Evolutionary conservation across 2,329 filamentous ascomycete species (phyloP).

Genomic region (Nemania sp.): DNA sequence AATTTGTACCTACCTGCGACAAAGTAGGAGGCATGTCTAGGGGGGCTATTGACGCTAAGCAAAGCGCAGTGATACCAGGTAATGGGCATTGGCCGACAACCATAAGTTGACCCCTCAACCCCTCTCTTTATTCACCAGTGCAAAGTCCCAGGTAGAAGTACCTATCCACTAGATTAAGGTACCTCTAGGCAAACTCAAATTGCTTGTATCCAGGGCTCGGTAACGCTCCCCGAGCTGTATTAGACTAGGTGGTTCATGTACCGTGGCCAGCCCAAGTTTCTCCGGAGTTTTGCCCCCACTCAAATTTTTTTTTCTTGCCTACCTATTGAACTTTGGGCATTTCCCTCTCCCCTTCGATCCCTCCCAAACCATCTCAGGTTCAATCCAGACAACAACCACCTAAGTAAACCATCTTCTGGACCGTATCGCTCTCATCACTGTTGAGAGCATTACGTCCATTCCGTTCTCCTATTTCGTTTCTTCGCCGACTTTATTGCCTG

Average conservation of each 20-base stretch:
- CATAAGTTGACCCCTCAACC: conserved; percentile 33
- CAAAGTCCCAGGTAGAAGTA: conserved; percentile 19
- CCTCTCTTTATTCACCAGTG: conserved; percentile 28
- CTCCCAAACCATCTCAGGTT: conserved; percentile 44
- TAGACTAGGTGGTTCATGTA: conserved; percentile 1
- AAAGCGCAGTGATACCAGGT: conserved; percentile 17
- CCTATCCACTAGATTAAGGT: conserved; percentile 5
- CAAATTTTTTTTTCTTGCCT: conserved; percentile 50
- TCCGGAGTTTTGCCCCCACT: conserved; percentile 50
- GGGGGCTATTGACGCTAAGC: background rate
- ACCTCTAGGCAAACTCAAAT: background rate
- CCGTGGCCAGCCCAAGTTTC: conserved; percentile 43
- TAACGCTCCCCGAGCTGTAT: conserved; percentile 5
- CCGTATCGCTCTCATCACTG: conserved; percentile 44
- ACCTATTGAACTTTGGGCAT: conserved; percentile 40
- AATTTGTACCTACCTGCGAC: background rate
- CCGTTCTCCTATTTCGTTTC: conserved; percentile 43
- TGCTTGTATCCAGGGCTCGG: background rate
- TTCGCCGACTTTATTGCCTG: conserved; percentile 44
- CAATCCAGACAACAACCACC: conserved; percentile 39
- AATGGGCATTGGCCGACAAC: conserved; percentile 13
- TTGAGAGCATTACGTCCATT: conserved; percentile 48
- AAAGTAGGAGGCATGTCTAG: too few species aligned
- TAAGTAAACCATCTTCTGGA: conserved; percentile 39
- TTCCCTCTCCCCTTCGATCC: conserved; percentile 44